Evolutionary conservation across 2,329 filamentous ascomycete species (phyloP), one percentile per base, ranked within the genome.

Genomic region (Mycosphaerella sp.): DNA sequence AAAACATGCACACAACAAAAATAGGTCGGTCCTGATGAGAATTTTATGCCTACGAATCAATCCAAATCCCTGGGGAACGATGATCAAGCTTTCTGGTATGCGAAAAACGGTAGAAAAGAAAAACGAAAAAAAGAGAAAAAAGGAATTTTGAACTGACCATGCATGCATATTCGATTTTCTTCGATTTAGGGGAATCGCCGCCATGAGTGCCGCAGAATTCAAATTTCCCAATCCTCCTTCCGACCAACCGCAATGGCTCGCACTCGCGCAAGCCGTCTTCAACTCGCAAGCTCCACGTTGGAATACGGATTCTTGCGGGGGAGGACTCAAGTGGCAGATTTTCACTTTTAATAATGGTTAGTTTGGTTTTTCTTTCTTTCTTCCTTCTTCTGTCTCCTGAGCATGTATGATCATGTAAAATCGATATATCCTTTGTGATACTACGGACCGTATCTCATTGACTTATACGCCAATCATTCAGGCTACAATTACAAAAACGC

Each of bases 31-130:
- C 48, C 48, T 21, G 48, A 51, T 44, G 40, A 10, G 40, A 51
- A 84, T 59, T 86, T 78, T 69, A 81, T 81, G 78, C 82, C 82
- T 2, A 53, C 56, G 7, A 69, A 69, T 48, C 65, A 67, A 56
- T 64, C 64, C 9, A 59, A 60, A 41, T 54, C 53, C 9, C 52
- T 74, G 58, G 78, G 78, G 51, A 80, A 81, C 56, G 78, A 81
- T 50, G 79, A 81, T 55, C 79, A 81, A 64, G 73, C 71, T 4
- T 80, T 81, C 62, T 82, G 79, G 26, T 29, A 29, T 7, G 26
- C 26, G 26, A 29, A 29, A 29, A 29, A 5, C n/a, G n/a, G n/a
- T n/a, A n/a, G 6, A 29, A 29, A 7, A 7, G 26, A 5, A 29
- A 29, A 29, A 5, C 4, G 1, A 29, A 29, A 5, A 29, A 29